phyloP scores from a whole-genome alignment of 1,139 yeast genomes.

The Geotrichum candidum region DNA sequence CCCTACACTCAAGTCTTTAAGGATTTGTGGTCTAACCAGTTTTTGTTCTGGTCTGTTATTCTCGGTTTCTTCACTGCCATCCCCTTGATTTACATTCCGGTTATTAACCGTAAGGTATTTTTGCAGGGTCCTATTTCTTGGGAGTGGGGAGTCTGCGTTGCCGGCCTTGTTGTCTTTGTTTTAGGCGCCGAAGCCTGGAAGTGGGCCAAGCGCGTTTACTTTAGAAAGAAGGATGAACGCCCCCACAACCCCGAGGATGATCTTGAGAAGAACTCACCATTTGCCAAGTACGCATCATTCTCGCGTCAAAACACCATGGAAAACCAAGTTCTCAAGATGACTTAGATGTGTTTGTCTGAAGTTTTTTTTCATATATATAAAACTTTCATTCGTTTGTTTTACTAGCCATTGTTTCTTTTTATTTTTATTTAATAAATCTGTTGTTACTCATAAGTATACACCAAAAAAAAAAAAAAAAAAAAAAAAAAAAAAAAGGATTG shows the following conservation, averaged over 20 bases:
- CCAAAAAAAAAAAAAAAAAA: neutral
- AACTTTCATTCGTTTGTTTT: neutral
- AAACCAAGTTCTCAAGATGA: constrained; percentile 3
- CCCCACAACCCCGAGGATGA: constrained; percentile 57
- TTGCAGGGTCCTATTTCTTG: constrained; percentile 66
- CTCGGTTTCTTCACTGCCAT: constrained; percentile 67
- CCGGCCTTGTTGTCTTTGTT: constrained; percentile 55
- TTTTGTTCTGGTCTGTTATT: constrained; percentile 77
- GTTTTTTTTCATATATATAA: neutral
- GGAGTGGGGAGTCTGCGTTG: constrained; percentile 81
- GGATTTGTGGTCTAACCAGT: constrained; percentile 71
- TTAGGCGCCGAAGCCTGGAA: constrained; percentile 63
- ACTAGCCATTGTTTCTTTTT: neutral
- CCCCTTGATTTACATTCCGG: constrained; percentile 86
- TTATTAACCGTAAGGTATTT: constrained; percentile 71
- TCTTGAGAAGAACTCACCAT: constrained; percentile 58
- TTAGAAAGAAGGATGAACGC: constrained; percentile 35
- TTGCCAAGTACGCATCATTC: constrained; percentile 55
- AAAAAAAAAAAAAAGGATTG: neutral
- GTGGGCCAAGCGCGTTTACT: constrained; percentile 55
- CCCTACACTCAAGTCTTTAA: constrained; percentile 54
- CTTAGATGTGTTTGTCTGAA: neutral
- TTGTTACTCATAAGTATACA: neutral
- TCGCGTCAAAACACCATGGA: constrained; percentile 44
- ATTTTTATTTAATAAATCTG: neutral